A percentile compares a stretch with the other conserved stretches of the same genome.
Conservation (phyloP, 1,284 basidiomycete species). For the Malassezia equina region DNA sequence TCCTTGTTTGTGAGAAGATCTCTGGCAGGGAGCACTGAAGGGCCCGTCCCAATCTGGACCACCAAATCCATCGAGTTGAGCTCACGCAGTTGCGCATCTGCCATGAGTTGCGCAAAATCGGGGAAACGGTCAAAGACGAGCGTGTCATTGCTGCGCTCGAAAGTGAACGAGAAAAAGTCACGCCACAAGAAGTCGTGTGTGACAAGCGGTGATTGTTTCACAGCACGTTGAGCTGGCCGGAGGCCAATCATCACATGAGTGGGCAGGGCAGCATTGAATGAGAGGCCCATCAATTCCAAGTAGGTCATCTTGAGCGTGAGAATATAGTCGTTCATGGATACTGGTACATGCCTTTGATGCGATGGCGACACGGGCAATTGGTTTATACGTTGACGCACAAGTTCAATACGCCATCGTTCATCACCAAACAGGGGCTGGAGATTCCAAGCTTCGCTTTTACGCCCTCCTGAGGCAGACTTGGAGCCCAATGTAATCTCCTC, state of each 20-base stretch:
- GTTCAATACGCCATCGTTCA: constrained; percentile 44
- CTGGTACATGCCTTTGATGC: not conserved
- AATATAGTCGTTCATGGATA: not conserved
- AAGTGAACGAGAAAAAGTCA: constrained; percentile 10
- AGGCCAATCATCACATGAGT: constrained; percentile 15
- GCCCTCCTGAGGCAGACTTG: constrained; percentile 27
- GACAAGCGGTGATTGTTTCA: not conserved
- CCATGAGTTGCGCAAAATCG: not conserved
- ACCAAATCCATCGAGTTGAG: constrained; percentile 29
- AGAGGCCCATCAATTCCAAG: constrained; percentile 3
- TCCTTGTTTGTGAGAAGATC: not conserved
- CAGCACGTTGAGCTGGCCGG: not conserved
- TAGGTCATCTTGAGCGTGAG: constrained; percentile 4
- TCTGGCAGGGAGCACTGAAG: constrained; percentile 16
- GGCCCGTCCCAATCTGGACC: constrained; percentile 33
- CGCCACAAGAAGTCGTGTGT: constrained; percentile 14
- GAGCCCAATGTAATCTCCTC: constrained; percentile 34
- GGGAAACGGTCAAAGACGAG: constrained; percentile 3
- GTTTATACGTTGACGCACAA: constrained; percentile 18
- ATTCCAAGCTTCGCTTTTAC: constrained; percentile 39
- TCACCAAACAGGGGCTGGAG: constrained; percentile 41
- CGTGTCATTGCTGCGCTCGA: constrained; percentile 9
- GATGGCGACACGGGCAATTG: not conserved
- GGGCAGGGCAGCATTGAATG: constrained; percentile 10
- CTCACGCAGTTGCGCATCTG: not conserved